Evolutionary conservation across 306 rosid species (phyloP).

Genomic region (Hippophae rhamnoides): DNA sequence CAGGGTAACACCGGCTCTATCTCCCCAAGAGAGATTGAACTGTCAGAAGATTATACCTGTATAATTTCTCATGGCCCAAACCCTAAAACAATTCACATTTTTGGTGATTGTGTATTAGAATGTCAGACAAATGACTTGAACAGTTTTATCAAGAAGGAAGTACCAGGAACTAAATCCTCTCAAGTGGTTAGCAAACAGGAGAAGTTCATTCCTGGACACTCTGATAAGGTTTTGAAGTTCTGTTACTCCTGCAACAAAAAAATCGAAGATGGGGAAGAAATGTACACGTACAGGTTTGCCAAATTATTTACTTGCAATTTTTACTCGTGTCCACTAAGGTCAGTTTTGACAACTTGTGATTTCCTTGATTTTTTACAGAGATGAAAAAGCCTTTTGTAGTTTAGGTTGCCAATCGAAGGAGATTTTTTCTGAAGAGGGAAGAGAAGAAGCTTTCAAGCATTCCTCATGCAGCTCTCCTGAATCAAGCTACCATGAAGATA

Average conservation of each 20-base stretch:
- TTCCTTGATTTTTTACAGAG: slow-evolving; percentile 26
- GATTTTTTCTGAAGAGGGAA: slow-evolving; percentile 35
- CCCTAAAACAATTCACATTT: slow-evolving; percentile 67
- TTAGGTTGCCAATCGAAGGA: slow-evolving; percentile 37
- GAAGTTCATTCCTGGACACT: slow-evolving; percentile 18
- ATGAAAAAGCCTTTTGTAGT: slow-evolving; percentile 64
- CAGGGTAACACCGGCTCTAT: slow-evolving; percentile 41
- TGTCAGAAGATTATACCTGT: slow-evolving; percentile 88
- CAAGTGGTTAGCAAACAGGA: slow-evolving; percentile 18
- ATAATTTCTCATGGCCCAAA: slow-evolving; percentile 92
- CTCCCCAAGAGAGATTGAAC: slow-evolving; percentile 61
- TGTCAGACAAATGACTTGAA: slow-evolving; percentile 46
- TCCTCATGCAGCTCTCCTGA: slow-evolving; percentile 40
- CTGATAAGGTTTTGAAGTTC: slow-evolving; percentile 24
- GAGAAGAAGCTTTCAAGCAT: slow-evolving; percentile 25
- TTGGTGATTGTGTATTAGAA: slow-evolving; percentile 85
- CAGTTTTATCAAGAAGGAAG: slow-evolving; percentile 39
- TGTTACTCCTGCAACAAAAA: slow-evolving; percentile 47
- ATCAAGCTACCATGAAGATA: slow-evolving; percentile 56
- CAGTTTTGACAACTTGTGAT: slow-evolving; percentile 10
- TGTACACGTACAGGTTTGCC: slow-evolving; percentile 44
- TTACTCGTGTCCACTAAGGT: slow-evolving; percentile 1
- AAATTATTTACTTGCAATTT: neutral
- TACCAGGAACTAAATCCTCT: slow-evolving; percentile 28
- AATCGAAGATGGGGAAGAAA: slow-evolving; percentile 41